Evolutionary conservation across 1,139 yeast species (phyloP).

Genomic region (Hansenula sp.): DNA sequence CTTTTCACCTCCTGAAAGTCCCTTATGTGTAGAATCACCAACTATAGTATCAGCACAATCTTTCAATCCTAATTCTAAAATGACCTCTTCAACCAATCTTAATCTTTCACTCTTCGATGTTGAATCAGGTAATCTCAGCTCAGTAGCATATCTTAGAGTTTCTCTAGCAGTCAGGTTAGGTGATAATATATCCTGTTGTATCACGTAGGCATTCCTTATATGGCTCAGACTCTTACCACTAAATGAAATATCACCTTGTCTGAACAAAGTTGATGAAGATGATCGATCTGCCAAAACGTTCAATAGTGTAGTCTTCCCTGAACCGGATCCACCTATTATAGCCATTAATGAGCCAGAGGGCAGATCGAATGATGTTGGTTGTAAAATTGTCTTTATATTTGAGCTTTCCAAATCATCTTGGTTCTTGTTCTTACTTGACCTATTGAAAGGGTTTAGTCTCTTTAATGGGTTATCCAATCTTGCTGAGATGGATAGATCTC

Average conservation of each 20-base stretch:
- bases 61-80: slow-evolving; percentile 58
- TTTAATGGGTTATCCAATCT: not conserved
- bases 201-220: slow-evolving; percentile 52
- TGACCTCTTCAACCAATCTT: slow-evolving; percentile 52
- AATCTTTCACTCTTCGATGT: slow-evolving; percentile 38
- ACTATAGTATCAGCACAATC: slow-evolving; percentile 78
- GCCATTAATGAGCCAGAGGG: slow-evolving; percentile 53
- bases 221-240: slow-evolving; percentile 11
- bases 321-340: slow-evolving; percentile 81
- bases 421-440: not conserved
- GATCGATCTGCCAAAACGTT: slow-evolving; percentile 63
- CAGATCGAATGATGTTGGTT: slow-evolving; percentile 51
- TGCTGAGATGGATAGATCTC: slow-evolving; percentile 10
- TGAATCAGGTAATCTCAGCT: slow-evolving; percentile 45
- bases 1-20: slow-evolving; percentile 85
- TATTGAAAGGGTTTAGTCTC: not conserved
- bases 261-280: slow-evolving; percentile 30
- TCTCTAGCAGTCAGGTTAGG: slow-evolving; percentile 72
- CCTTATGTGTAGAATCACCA: slow-evolving; percentile 70
- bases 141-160: slow-evolving; percentile 67
- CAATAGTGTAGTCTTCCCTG: slow-evolving; percentile 80
- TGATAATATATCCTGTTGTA: slow-evolving; percentile 71
- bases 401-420: not conserved
- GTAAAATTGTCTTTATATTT: slow-evolving; percentile 23
- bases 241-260: slow-evolving; percentile 33